Conservation (phyloP, 164 flowering plant species). For the Aristolochia californica region DNA sequence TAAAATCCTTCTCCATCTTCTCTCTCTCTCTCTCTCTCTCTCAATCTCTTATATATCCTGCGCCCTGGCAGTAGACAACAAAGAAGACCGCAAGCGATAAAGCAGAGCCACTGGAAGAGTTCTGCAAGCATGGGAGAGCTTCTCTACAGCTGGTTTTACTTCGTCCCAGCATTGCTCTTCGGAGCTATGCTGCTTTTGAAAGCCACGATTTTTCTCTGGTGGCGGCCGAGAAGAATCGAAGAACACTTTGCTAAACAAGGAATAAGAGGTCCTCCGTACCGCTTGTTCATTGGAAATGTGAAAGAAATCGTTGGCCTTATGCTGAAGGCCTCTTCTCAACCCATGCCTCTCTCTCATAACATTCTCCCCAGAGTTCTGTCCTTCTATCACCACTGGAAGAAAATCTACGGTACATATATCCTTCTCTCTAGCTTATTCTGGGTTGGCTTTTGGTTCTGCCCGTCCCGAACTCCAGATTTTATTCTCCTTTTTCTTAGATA, state of each 20-base stretch:
- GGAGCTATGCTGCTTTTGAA: constrained; percentile 30
- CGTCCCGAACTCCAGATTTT: no score
- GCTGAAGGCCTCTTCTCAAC: constrained; percentile 67
- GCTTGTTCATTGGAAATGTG: constrained; percentile 82
- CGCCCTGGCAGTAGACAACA: not conserved
- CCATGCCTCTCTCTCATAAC: constrained; percentile 86
- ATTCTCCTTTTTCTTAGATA: not conserved
- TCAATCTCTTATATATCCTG: not conserved
- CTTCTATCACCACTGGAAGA: constrained; percentile 97
- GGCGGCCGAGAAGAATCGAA: constrained; percentile 76
- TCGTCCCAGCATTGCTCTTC: constrained; percentile 12
- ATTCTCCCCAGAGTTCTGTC: constrained; percentile 92
- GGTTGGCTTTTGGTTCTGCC: no score
- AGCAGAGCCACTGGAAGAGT: constrained; percentile 1
- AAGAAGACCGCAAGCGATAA: constrained; percentile 5
- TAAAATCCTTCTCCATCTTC: constrained; percentile 1
- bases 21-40: constrained; percentile 12
- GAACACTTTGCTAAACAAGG: constrained; percentile 86
- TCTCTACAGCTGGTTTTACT: constrained; percentile 1
- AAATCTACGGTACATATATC: constrained; percentile 66
- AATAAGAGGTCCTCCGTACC: constrained; percentile 85
- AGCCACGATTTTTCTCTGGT: constrained; percentile 47
- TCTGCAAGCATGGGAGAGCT: constrained; percentile 4
- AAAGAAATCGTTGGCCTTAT: constrained; percentile 69
- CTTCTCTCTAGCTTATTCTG: not conserved